Evolutionary conservation across 2,329 filamentous ascomycete species (phyloP), one percentile per base, ranked within the genome.

Genomic region (Trichoderma lentiforme): DNA sequence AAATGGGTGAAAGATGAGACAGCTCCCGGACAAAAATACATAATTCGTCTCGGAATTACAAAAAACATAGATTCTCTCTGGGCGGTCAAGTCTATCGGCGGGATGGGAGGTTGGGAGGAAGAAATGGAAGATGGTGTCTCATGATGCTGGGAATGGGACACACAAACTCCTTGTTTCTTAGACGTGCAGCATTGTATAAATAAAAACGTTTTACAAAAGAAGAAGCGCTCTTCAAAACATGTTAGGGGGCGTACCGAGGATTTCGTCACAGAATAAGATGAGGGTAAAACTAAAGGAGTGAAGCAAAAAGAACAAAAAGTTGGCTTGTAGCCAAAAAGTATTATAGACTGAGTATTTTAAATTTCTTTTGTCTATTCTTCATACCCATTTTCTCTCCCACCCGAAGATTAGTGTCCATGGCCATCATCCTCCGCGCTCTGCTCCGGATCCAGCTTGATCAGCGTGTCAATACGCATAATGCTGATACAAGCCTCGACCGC

Each of bases 381-480:
- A 62, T 34, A 56, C n/a, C 71, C 26, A 30, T 32, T 28, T 21
- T 28, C 61, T 24, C 26, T 34, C 56, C 24, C 30, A 61, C 36
- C 21, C 26, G 12, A 28, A 28, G 75, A 76, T 80, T 79, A 96
- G 85, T 97, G 94, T 70, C 92, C 94, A 83, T 97, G 93, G 71
- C 93, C 94, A 84, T 97, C 92, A 76, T 89, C 89, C 79, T 90
- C 88, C 79, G 90, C 88, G 80, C 88, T 87, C 86, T 91, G 89
- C 86, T 98, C 94, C 66, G 95, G 95, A 86, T 99, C 96, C 82
- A 99, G 86, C 87, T 97, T 97, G 85, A 99, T 98, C 83, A 99
- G 87, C 75, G 96, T 98, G 86, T 99, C 96, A 81, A 99, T 99
- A 79, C 96, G 90, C 96, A 99, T 98, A 82, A 99, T 98, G 80